Evolutionary conservation across 2,329 filamentous ascomycete genomes (phyloP).

Genomic region (Elsinoe fawcettii): DNA sequence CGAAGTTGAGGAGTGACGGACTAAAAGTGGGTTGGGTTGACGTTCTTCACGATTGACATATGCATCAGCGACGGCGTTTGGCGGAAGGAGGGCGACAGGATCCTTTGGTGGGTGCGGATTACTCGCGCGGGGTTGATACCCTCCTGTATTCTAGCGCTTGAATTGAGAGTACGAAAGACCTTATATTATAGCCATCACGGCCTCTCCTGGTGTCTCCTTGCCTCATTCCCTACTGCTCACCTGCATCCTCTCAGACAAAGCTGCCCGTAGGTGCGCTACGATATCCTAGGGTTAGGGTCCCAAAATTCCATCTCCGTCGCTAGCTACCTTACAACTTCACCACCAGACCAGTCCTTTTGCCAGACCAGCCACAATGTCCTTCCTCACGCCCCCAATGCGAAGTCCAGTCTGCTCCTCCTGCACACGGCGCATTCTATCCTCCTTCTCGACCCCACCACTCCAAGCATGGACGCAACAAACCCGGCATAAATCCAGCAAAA

Average conservation of each 20-base stretch:
- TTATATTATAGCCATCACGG: too few species aligned
- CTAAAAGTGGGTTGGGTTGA: not conserved
- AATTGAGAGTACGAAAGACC: not conserved
- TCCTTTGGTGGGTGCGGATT: not conserved
- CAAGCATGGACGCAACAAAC: constrained; percentile 24
- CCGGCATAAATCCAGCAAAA: constrained; percentile 29
- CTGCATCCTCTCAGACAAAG: too few species aligned
- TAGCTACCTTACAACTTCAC: not conserved
- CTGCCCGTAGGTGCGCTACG: too few species aligned
- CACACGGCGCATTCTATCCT: constrained; percentile 16
- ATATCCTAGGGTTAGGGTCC: not conserved
- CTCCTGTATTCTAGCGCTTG: constrained; percentile 1
- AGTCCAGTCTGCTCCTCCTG: constrained; percentile 19
- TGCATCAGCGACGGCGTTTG: constrained; percentile 28
- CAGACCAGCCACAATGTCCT: constrained; percentile 15
- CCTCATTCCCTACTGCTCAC: too few species aligned
- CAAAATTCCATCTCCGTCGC: not conserved
- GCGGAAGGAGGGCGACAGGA: constrained; percentile 6
- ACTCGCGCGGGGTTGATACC: not conserved
- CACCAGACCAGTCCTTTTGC: not conserved
- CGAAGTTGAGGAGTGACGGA: constrained; percentile 38
- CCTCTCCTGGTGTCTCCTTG: too few species aligned
- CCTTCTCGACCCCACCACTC: constrained; percentile 15
- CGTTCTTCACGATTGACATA: constrained; percentile 29
- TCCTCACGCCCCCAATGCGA: constrained; percentile 15